Evolutionary conservation across 352 stramenopile species (phyloP).

Genomic region (Pythium aristosporum): DNA sequence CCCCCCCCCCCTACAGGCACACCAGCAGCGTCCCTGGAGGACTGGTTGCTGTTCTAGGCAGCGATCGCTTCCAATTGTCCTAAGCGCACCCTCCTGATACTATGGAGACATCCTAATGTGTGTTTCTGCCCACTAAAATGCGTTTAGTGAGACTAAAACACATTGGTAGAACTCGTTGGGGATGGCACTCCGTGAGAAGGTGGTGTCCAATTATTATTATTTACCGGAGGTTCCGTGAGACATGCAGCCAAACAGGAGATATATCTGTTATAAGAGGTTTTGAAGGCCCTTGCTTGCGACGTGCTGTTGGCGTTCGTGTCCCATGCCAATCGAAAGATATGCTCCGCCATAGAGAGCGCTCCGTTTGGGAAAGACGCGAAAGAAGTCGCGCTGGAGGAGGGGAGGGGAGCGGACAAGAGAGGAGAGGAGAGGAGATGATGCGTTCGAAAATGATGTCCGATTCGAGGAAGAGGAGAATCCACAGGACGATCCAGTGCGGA

Average conservation of each 20-base stretch:
- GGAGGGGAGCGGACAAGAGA: too few relatives aligned
- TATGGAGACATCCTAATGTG: not conserved
- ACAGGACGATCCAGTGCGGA: not conserved
- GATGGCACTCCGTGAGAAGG: too few relatives aligned
- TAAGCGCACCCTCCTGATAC: not conserved
- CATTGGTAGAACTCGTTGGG: too few relatives aligned
- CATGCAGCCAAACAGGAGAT: not conserved
- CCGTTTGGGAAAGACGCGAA: not conserved
- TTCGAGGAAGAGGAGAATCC: not conserved
- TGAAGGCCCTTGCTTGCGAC: slow-evolving; percentile 1
- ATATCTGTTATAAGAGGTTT: slow-evolving; percentile 1
- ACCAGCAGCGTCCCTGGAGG: not conserved
- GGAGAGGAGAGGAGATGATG: not conserved
- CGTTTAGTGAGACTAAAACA: too few relatives aligned
- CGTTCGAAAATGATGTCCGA: not conserved
- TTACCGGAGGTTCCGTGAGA: too few relatives aligned
- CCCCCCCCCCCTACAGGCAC: too few relatives aligned
- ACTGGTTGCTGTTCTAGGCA: not conserved
- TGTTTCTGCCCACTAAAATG: too few relatives aligned
- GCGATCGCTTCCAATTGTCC: too few relatives aligned
- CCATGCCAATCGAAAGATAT: not conserved
- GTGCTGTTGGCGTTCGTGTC: not conserved
- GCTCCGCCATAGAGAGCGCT: not conserved
- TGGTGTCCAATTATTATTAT: too few relatives aligned
- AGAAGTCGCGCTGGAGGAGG: not conserved